Evolutionary conservation across 2,329 filamentous ascomycete genomes (phyloP).

Genomic region (Rhynchosporium agropyri): DNA sequence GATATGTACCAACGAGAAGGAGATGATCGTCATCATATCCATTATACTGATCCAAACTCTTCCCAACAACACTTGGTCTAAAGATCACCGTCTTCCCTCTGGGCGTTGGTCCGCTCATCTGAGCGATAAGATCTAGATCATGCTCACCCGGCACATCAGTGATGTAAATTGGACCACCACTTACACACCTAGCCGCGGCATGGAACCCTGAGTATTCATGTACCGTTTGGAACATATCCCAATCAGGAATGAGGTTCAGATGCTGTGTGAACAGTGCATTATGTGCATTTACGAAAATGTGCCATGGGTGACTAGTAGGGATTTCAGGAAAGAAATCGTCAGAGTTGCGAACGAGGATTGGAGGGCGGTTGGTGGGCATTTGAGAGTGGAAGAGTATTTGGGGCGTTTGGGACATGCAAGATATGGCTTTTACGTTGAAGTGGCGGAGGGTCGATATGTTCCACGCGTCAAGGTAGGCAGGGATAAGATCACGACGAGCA

Average conservation of each 20-base stretch:
- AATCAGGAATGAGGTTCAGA: constrained; percentile 84
- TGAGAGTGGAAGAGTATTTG: constrained; percentile 85
- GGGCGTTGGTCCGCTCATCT: constrained; percentile 78
- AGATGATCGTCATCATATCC: constrained; percentile 73
- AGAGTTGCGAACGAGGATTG: constrained; percentile 79
- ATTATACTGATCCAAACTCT: constrained; percentile 72
- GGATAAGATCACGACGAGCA: constrained; percentile 71
- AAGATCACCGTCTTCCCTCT: constrained; percentile 78
- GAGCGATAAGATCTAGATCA: constrained; percentile 70
- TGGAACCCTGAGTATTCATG: constrained; percentile 79
- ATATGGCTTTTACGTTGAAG: constrained; percentile 78
- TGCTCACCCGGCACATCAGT: constrained; percentile 87
- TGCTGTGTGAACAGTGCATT: constrained; percentile 82
- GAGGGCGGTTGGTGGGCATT: constrained; percentile 73
- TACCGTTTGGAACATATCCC: constrained; percentile 70
- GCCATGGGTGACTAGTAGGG: constrained; percentile 84
- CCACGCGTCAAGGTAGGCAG: constrained; percentile 85
- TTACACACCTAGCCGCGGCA: constrained; percentile 85
- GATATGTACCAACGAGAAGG: constrained; percentile 78
- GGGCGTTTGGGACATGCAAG: constrained; percentile 92
- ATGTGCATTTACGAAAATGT: constrained; percentile 92
- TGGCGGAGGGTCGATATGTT: constrained; percentile 74
- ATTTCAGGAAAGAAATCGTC: constrained; percentile 90
- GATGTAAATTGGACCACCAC: constrained; percentile 91
- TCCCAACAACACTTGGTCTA: constrained; percentile 74